A percentile compares a stretch with the other conserved stretches of the same genome.
Evolutionary conservation across 2,329 filamentous ascomycete species (phyloP).

Genomic region (Hirsutella thompsonii): DNA sequence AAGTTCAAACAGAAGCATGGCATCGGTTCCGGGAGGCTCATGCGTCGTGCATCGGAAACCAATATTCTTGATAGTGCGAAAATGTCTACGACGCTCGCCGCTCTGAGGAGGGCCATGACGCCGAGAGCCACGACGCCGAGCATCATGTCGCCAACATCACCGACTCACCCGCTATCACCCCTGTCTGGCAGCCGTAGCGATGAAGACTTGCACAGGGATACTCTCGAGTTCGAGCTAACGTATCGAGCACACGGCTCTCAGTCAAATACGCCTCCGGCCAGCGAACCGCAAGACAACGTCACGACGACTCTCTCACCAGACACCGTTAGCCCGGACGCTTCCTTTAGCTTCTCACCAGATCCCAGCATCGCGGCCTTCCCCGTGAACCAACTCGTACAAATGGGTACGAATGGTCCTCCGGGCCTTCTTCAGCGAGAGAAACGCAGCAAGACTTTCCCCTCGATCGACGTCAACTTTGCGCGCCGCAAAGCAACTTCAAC

Average conservation of each 20-base stretch:
- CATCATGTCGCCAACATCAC: constrained; percentile 61
- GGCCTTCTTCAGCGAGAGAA: constrained; percentile 55
- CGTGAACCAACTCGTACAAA: constrained; percentile 21
- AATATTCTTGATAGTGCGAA: constrained; percentile 59
- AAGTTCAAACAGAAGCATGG: constrained; percentile 90
- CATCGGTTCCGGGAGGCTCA: constrained; percentile 34
- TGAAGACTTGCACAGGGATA: constrained; percentile 47
- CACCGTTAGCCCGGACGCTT: constrained; percentile 60
- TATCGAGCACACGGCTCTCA: constrained; percentile 21
- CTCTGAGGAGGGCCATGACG: constrained; percentile 24
- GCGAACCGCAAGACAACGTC: constrained; percentile 15
- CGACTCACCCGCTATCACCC: constrained; percentile 52
- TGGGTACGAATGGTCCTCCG: constrained; percentile 21
- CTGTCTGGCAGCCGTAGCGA: constrained; percentile 58
- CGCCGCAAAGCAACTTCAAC: constrained; percentile 21
- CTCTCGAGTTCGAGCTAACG: constrained; percentile 17
- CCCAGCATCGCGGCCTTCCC: constrained; percentile 53
- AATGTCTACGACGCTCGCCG: constrained; percentile 33
- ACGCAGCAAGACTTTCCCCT: constrained; percentile 76
- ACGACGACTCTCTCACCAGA: constrained; percentile 57
- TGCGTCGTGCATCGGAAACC: constrained; percentile 48
- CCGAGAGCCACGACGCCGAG: constrained; percentile 38
- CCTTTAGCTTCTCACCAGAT: constrained; percentile 66
- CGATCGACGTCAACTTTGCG: constrained; percentile 49
- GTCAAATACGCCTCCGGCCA: constrained; percentile 19